A percentile compares a stretch with the other conserved stretches of the same genome.
Conservation (phyloP, 164 flowering plant genomes). For the Aristolochia contorta region DNA sequence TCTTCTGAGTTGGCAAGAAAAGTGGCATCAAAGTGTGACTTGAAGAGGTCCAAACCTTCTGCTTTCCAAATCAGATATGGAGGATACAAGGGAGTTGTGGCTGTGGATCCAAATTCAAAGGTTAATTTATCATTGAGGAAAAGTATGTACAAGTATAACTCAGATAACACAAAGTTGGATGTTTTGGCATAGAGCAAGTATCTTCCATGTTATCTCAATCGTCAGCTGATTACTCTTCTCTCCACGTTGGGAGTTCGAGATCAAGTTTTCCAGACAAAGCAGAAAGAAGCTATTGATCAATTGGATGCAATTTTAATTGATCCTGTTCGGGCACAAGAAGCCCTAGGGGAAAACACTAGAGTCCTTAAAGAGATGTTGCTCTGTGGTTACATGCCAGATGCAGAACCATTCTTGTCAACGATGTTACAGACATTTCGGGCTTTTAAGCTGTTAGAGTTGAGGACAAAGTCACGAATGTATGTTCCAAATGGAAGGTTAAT, state of each 20-base stretch:
- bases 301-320: conserved; percentile 48
- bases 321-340: conserved; percentile 51
- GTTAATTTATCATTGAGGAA: conserved; percentile 51
- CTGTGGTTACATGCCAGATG: conserved; percentile 72
- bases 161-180: conserved; percentile 51
- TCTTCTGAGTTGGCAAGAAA: conserved; percentile 53
- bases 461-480: conserved; percentile 54
- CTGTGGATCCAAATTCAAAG: conserved; percentile 62
- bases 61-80: conserved; percentile 81
- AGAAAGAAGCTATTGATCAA: conserved; percentile 45
- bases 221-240: conserved; percentile 67
- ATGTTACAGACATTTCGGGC: conserved; percentile 72
- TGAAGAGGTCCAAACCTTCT: conserved; percentile 44
- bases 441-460: conserved; percentile 55
- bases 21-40: conserved; percentile 61
- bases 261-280: conserved; percentile 50
- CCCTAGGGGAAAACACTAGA: conserved; percentile 56
- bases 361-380: conserved; percentile 66
- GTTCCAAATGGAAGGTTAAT: conserved; percentile 54
- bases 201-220: conserved; percentile 78
- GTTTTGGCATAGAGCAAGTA: conserved; percentile 67
- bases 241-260: conserved; percentile 85
- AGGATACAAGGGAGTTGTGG: conserved; percentile 92
- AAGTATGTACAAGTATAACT: conserved; percentile 71
- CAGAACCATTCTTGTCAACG: conserved; percentile 83